Conservation (phyloP, 1,139 yeast genomes). For the Candida sanyaensis region DNA sequence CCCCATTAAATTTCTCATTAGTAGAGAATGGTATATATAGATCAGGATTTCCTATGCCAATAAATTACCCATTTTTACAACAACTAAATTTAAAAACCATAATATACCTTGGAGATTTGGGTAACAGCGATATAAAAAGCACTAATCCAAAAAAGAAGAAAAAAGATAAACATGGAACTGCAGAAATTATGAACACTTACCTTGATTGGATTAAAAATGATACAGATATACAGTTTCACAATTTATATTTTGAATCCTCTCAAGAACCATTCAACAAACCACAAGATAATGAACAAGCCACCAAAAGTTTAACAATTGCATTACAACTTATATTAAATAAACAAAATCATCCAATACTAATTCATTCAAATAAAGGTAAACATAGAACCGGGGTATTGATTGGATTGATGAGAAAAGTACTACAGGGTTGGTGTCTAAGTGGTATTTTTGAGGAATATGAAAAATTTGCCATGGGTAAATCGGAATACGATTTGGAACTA, state of each 20-base stretch:
- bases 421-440: constrained; percentile 92
- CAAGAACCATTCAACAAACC: constrained; percentile 74
- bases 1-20: constrained; percentile 87
- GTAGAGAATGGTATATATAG: constrained; percentile 88
- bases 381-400: constrained; percentile 92
- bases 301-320: constrained; percentile 58
- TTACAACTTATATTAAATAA: constrained; percentile 64
- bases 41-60: constrained; percentile 90
- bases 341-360: constrained; percentile 79
- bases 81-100: constrained; percentile 75
- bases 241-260: constrained; percentile 66
- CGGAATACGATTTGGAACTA: constrained; percentile 83
- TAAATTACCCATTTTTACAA: constrained; percentile 76
- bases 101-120: constrained; percentile 77
- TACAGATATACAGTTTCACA: constrained; percentile 58
- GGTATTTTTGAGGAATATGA: constrained; percentile 94
- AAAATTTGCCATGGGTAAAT: constrained; percentile 90
- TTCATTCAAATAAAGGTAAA: constrained; percentile 94
- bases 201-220: constrained; percentile 58
- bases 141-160: constrained; percentile 27
- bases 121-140: constrained; percentile 34
- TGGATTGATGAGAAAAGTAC: constrained; percentile 78
- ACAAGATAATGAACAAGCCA: constrained; percentile 35
- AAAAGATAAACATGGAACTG: constrained; percentile 33
- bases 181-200: constrained; percentile 50